phyloP scores from a whole-genome alignment of 169 alveolate species.

The Perkinsus chesapeaki region DNA sequence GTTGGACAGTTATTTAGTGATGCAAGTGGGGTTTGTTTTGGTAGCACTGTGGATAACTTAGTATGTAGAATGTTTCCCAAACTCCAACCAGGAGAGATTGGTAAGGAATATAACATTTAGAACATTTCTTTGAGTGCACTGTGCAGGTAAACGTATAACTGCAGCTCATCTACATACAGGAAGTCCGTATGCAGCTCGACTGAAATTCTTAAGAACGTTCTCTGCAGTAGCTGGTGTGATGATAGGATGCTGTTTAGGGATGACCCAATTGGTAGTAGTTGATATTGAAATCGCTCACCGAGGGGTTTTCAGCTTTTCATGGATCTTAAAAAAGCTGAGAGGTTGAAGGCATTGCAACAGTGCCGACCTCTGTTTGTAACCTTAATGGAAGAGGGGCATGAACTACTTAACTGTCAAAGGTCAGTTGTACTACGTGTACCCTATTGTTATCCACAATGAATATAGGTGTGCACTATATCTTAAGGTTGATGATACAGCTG shows the following conservation, averaged over 20 bases:
- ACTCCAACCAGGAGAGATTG: not conserved
- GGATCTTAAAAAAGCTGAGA: constrained; percentile 28
- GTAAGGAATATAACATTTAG: not conserved
- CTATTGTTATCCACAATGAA: not conserved
- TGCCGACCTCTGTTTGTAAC: not conserved
- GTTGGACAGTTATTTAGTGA: constrained; percentile 41
- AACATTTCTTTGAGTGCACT: not conserved
- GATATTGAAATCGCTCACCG: not conserved
- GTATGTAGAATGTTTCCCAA: not conserved
- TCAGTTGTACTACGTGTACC: not conserved
- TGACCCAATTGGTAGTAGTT: not conserved
- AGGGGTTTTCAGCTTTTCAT: constrained; percentile 18
- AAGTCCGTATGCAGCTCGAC: not conserved
- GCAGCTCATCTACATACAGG: not conserved
- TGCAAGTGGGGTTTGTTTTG: constrained; percentile 34
- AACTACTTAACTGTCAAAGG: not conserved
- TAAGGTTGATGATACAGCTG: not conserved
- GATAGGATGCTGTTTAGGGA: not conserved
- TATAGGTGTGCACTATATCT: not conserved
- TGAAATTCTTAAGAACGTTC: not conserved
- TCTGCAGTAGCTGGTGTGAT: constrained; percentile 1
- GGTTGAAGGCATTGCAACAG: constrained; percentile 14
- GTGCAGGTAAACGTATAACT: not conserved
- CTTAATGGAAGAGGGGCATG: not conserved
- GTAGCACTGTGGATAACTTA: constrained; percentile 15